phyloP scores from a whole-genome alignment of 2,329 filamentous ascomycete species.

The Hymenoscyphus albidus region DNA sequence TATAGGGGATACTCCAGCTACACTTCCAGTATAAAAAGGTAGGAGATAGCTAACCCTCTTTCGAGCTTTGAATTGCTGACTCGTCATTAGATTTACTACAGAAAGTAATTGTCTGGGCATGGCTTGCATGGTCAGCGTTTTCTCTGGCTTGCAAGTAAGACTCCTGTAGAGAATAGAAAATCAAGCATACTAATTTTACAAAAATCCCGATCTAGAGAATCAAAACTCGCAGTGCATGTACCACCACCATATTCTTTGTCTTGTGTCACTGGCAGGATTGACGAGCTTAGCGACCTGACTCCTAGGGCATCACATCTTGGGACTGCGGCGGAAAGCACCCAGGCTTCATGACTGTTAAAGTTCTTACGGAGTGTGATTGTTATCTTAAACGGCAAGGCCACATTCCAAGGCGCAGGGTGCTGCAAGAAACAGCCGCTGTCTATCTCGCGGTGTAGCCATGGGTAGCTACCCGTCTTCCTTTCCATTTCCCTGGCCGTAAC shows the following conservation, averaged over 20 bases:
- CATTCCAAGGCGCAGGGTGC: not conserved
- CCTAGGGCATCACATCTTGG: not conserved
- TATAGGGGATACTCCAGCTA: conserved; percentile 84
- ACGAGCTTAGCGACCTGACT: conserved; percentile 8
- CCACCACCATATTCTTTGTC: conserved; percentile 17
- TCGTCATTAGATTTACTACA: conserved; percentile 48
- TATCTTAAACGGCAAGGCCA: not conserved
- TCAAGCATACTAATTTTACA: conserved; percentile 20
- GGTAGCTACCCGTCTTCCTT: conserved; percentile 22
- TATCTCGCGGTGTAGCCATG: conserved; percentile 14
- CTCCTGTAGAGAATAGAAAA: conserved; percentile 21
- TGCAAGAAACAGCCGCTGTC: conserved; percentile 4
- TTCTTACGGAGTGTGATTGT: conserved; percentile 3
- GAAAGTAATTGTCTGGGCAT: conserved; percentile 41
- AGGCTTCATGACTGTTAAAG: conserved; percentile 9
- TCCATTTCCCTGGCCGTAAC: conserved; percentile 12
- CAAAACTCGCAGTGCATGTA: conserved; percentile 21
- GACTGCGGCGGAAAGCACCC: conserved; percentile 6
- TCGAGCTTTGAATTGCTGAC: conserved; percentile 22
- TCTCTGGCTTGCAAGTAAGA: conserved; percentile 22
- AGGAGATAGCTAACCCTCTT: conserved; percentile 27
- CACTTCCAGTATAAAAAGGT: conserved; percentile 99
- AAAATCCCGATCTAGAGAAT: conserved; percentile 23
- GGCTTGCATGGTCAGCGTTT: conserved; percentile 6
- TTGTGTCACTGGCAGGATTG: conserved; percentile 12